A percentile compares a stretch with the other conserved stretches of the same genome.
phyloP scores from a whole-genome alignment of 345 rosid genomes.

The Brassica rapa region DNA sequence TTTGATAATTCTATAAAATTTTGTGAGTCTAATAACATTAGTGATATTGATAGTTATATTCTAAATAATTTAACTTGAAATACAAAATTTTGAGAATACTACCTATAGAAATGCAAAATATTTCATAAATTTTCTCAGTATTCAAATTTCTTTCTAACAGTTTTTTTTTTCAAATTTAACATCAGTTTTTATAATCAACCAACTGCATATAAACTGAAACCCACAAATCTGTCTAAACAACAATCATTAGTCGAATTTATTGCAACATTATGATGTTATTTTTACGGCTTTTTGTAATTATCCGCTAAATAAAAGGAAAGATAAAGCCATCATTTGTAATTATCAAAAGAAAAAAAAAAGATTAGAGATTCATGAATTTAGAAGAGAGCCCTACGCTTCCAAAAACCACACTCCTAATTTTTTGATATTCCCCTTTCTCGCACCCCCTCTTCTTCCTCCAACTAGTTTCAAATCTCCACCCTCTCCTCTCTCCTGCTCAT shows the following conservation, averaged over 20 bases:
- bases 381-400: conserved; percentile 38
- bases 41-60: background rate
- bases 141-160: too few relatives aligned
- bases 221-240: too few relatives aligned
- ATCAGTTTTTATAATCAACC: too few relatives aligned
- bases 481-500: conserved; percentile 5
- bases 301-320: background rate
- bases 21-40: background rate
- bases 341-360: background rate
- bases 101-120: too few relatives aligned
- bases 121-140: too few relatives aligned
- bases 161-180: too few relatives aligned
- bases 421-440: conserved; percentile 2
- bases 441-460: background rate
- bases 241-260: background rate
- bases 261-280: background rate
- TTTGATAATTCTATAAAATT: too few relatives aligned
- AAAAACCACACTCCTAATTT: conserved; percentile 2
- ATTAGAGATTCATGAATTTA: background rate
- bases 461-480: conserved; percentile 25
- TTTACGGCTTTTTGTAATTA: background rate
- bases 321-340: background rate
- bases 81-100: too few relatives aligned
- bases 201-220: too few relatives aligned
- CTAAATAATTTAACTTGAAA: background rate